Percentiles rank a stretch among this genome's conserved stretches.
Evolutionary conservation across 352 stramenopile genomes (phyloP).

Genomic region (Globisporangium lucens): DNA sequence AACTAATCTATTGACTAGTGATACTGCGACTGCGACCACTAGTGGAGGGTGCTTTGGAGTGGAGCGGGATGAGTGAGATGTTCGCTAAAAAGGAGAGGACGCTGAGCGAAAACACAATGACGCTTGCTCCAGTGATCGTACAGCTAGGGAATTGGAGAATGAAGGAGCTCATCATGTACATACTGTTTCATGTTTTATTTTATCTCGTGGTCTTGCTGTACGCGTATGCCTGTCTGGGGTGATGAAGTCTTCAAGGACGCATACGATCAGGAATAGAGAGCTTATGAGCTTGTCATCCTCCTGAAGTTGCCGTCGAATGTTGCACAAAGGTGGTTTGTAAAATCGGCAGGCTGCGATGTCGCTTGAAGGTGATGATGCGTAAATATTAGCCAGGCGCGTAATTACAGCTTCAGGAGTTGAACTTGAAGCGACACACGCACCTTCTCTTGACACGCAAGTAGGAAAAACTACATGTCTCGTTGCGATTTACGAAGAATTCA

Average conservation of each 20-base stretch:
- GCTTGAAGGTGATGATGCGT: background rate
- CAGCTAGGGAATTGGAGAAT: background rate
- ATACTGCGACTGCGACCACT: background rate
- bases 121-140: background rate
- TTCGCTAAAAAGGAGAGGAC: background rate
- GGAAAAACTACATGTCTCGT: background rate
- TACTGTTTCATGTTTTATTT: background rate
- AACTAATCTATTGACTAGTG: slow-evolving; percentile 46
- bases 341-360: background rate
- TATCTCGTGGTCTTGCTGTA: background rate
- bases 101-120: background rate
- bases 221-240: background rate
- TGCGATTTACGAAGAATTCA: background rate
- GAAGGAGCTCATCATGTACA: background rate
- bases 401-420: slow-evolving; percentile 31
- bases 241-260: too few species aligned
- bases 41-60: background rate
- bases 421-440: slow-evolving; percentile 29
- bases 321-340: slow-evolving; percentile 14
- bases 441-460: slow-evolving; percentile 3
- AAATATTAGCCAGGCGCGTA: slow-evolving; percentile 13
- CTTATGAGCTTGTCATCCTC: background rate
- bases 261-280: too few species aligned
- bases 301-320: background rate
- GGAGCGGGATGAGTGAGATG: background rate